Evolutionary conservation across 306 rosid genomes (phyloP), one percentile per base, ranked within the genome.

Genomic region (Sicyos baderoa): DNA sequence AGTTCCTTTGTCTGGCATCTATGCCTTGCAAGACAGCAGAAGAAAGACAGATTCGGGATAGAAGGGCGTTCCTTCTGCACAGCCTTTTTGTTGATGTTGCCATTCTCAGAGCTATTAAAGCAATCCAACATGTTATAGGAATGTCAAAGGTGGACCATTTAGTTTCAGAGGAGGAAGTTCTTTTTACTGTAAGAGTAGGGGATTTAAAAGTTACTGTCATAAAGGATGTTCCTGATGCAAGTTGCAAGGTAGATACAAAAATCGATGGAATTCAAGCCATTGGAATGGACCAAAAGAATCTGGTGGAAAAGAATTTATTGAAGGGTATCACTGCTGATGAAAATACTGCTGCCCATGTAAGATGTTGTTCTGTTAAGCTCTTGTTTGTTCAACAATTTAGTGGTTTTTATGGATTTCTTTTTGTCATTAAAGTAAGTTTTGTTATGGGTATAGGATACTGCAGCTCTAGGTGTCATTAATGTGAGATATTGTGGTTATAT

Each of bases 251-350:
- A 52, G 98, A 90, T 75, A 88, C 98, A 42, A 93, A 93, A 79
- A 90, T 93, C 67, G 98, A 93, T 59, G 96, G 98, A 75, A 79
- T 82, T 74, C 88, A 79, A 79, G 96, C 96, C 29, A 77, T 87
- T 54, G 87, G 90, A 74, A 79, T 82, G 82, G 83, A 68, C 73
- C 78, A 71, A 74, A 81, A 81, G 78, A 82, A 84, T 76, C 75
- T 90, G 60, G 79, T 82, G n/a, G 84, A 93, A 63, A 81, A 96
- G 52, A 93, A 93, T 82, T 85, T 93, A 54, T 76, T 93, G 71
- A 89, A 93, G 82, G 98, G 98, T 76, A 93, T 93, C 74, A 93
- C 96, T 21, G 98, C 98, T 59, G 98, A 93, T 76, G 98, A 93
- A 83, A 93, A 89, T 80, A 93, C 97, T 42, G 97, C 96, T 70